A percentile compares a stretch with the other conserved stretches of the same genome.
These are phyloP conservation scores for Hippophae rhamnoides DNA, from an alignment of 306 rosid genomes.

Conservation along the genomic window DNA sequence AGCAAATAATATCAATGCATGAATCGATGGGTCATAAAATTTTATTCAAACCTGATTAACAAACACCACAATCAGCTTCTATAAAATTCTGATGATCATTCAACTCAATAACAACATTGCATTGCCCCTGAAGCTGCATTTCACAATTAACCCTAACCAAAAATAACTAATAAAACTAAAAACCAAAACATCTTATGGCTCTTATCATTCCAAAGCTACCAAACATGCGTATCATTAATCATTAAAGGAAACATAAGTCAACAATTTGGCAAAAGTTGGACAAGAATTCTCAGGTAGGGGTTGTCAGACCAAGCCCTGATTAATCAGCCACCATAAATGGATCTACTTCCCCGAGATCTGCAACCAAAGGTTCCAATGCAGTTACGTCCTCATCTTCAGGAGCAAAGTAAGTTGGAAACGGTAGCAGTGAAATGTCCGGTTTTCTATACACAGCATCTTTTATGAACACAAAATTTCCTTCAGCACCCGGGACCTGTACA, in stretches of 20 bases:
- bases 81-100: no score
- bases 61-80: no score
- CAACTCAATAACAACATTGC: no score
- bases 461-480: slow-evolving; percentile 85
- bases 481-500: slow-evolving; percentile 83
- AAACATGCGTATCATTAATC: no score
- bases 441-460: slow-evolving; percentile 70
- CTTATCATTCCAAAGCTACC: no score
- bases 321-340: slow-evolving; percentile 81
- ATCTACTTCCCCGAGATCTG: slow-evolving; percentile 85
- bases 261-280: slow-evolving; percentile 6
- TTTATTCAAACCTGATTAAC: no score
- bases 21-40: no score
- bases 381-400: slow-evolving; percentile 50
- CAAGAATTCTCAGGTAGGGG: slow-evolving; percentile 7
- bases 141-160: no score
- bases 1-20: no score
- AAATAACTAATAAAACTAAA: no score
- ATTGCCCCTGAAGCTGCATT: no score
- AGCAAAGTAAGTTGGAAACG: slow-evolving; percentile 77
- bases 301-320: not conserved
- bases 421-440: slow-evolving; percentile 58
- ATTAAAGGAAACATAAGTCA: not conserved
- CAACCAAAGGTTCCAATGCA: slow-evolving; percentile 55
- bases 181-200: no score